Evolutionary conservation across 2,329 filamentous ascomycete genomes (phyloP), one percentile per base, ranked within the genome.

Genomic region (Colletotrichum kahawae): DNA sequence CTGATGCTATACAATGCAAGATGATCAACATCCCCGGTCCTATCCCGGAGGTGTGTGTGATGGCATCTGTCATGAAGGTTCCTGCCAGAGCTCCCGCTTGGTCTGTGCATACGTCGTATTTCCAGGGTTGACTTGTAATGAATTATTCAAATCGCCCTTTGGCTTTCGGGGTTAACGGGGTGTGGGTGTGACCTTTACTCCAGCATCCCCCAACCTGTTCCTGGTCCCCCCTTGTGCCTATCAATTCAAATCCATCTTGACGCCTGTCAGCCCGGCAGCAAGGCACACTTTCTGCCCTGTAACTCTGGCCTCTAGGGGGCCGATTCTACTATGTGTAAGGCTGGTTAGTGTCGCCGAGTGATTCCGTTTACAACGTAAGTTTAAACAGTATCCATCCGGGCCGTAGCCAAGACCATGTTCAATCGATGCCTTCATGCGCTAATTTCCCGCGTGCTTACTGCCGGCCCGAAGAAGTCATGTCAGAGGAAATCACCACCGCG

Each of bases 81-180:
- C 36, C 36, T 21, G 24, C 36, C 63, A 62, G n/a, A 54, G 5
- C 31, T 24, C 29, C 21, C 34, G 16, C 27, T 18, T 48, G 43
- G 67, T 21, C 57, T 63, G 67, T 70, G 67, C 59, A 51, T 71
- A 29, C 70, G 29, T 51, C 34, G 51, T 67, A 51, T 60, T 51
- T 10, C 29, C 54, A 71, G 54, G 70, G 60, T 24, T 21, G 14
- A 54, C 62, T 29, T 31, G 18, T 16, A 33, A 16, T 24, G 24
- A 56, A 7, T 29, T 48, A 33, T 13, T 43, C 24, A 33, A 27
- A 21, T 33, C 60, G 24, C 29, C 59, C 31, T 60, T 29, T 51
- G 62, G 34, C 24, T 71, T 67, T 59, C 70, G 70, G 70, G 33
- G 62, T 71, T 67, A 59, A 71, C 54, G 69, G 67, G 43, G 31